Evolutionary conservation across 1,284 basidiomycete species (phyloP), one percentile per base, ranked within the genome.

Genomic region (Filobasidium uniguttulatum): DNA sequence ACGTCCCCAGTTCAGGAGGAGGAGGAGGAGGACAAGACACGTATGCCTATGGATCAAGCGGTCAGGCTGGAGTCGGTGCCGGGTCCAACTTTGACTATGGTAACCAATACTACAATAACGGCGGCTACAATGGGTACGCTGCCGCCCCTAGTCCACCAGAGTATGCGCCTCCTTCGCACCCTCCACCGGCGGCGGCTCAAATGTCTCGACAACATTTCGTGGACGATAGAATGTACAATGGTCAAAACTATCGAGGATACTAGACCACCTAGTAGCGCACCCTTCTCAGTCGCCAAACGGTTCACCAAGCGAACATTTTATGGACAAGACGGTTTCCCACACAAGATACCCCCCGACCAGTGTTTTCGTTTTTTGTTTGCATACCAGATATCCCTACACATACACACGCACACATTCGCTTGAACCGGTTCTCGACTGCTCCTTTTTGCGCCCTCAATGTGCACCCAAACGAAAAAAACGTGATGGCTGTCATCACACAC

Each of bases 211-310:
- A 41, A 26, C 22, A 38, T 19, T 66, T 62, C 61, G 62, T 65
- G 14, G 65, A 65, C 52, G 57, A 55, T n/a, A 50, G 44, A 20
- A 23, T 46, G 7, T 69, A 64, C 46, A 69, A 69, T 47, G 67
- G 66, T 8, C 59, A 57, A 7, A 51, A 64, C 50, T 67, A 66
- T 22, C 3, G 44, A 3, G 44, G 44, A 2, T 26, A 43, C 7
- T 43, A n/a, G n/a, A n/a, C n/a, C n/a, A n/a, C n/a, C n/a, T n/a
- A n/a, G n/a, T n/a, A n/a, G n/a, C n/a, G n/a, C n/a, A n/a, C n/a
- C n/a, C n/a, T n/a, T n/a, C n/a, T n/a, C n/a, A n/a, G n/a, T n/a
- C n/a, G n/a, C n/a, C n/a, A n/a, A n/a, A n/a, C n/a, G n/a, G n/a
- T n/a, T n/a, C n/a, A n/a, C n/a, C n/a, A n/a, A n/a, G n/a, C n/a